phyloP scores from a whole-genome alignment of 148 eudicot genomes.

The Vaccinium myrtillus region DNA sequence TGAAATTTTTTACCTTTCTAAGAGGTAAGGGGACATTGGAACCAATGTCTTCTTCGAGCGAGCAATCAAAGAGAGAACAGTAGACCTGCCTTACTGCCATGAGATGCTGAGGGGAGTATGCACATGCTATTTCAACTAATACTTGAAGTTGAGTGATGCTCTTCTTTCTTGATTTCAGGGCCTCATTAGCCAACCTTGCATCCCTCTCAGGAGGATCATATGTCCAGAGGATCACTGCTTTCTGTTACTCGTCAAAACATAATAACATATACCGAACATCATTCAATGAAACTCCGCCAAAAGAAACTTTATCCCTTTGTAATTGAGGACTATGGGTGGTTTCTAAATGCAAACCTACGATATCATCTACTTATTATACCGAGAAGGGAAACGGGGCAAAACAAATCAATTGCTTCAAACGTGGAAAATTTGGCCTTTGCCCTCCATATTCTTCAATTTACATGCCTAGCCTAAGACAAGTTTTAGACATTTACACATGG shows the following conservation, averaged over 20 bases:
- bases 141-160: constrained; percentile 58
- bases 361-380: background rate
- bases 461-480: background rate
- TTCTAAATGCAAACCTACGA: background rate
- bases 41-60: constrained; percentile 74
- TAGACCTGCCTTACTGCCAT: constrained; percentile 67
- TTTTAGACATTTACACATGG: background rate
- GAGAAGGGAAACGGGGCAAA: background rate
- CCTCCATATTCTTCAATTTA: no score
- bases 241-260: constrained; percentile 37
- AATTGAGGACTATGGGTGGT: background rate
- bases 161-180: constrained; percentile 46
- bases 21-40: constrained; percentile 42
- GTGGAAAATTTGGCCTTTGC: background rate
- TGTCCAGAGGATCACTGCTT: constrained; percentile 64
- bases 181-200: constrained; percentile 63
- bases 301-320: background rate
- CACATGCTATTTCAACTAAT: constrained; percentile 74
- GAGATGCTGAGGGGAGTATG: constrained; percentile 65
- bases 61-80: constrained; percentile 58
- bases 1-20: constrained; percentile 58
- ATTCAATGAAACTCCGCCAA: background rate
- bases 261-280: background rate
- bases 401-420: background rate
- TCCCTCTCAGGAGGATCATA: constrained; percentile 83